Percentiles rank a stretch among this genome's conserved stretches.
Conservation (phyloP, 2,329 filamentous ascomycete species). For the Calonectria pauciramosa region DNA sequence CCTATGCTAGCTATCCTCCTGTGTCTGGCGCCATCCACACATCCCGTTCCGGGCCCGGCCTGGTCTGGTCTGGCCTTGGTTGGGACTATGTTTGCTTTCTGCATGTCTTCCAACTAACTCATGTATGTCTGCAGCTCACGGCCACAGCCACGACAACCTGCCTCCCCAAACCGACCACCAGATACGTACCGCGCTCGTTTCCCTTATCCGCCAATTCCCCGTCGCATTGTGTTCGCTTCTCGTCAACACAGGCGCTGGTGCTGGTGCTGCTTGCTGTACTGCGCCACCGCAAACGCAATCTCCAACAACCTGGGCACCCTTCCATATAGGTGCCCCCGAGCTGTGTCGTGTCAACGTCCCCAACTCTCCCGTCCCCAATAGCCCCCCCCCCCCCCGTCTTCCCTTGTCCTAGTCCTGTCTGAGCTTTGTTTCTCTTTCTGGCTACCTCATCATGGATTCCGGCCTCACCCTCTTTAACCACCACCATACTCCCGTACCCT, state of each 20-base stretch:
- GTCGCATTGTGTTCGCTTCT: background rate
- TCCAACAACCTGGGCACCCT: constrained; percentile 22
- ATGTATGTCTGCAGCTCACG: constrained; percentile 18
- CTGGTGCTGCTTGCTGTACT: background rate
- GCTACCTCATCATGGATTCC: background rate
- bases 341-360: background rate
- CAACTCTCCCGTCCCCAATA: background rate
- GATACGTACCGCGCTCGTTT: background rate
- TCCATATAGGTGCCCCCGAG: background rate
- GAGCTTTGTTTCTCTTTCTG: constrained; percentile 7
- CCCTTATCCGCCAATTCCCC: background rate
- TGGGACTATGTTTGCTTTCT: constrained; percentile 2
- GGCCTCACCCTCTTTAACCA: background rate
- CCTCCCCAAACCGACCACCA: background rate
- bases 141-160: background rate
- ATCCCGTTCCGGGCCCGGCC: background rate
- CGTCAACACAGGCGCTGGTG: background rate
- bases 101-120: constrained; percentile 4
- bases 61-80: background rate
- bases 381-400: constrained; percentile 5
- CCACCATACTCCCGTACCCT: constrained; percentile 5
- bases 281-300: constrained; percentile 34
- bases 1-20: background rate
- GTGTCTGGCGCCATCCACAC: constrained; percentile 10
- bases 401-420: constrained; percentile 5